Percentiles rank a stretch among this genome's conserved stretches.
Conservation (phyloP, 345 rosid genomes). For the Hypericum androsaemum region DNA sequence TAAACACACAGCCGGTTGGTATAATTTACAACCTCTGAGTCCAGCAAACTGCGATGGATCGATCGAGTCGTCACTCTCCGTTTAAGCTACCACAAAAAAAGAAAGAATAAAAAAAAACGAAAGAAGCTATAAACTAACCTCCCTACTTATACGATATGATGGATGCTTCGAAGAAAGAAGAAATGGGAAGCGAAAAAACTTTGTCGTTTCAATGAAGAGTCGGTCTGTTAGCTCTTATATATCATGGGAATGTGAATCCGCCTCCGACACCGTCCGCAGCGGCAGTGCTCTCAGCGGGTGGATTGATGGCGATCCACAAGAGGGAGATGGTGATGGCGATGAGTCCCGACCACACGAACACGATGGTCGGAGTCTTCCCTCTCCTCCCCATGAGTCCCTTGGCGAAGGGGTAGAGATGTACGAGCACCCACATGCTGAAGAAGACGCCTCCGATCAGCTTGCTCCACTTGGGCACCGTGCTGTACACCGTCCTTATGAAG, state of each 20-base stretch:
- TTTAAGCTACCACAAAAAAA: too few species aligned
- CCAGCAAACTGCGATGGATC: too few species aligned
- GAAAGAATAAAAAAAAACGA: too few species aligned
- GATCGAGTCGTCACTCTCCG: too few species aligned
- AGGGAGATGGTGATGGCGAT: constrained; percentile 77
- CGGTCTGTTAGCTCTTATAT: background rate
- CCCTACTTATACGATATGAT: too few species aligned
- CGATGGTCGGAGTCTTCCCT: constrained; percentile 85
- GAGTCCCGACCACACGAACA: constrained; percentile 88
- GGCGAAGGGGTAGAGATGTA: constrained; percentile 87
- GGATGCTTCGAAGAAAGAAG: too few species aligned
- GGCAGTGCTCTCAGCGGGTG: constrained; percentile 20
- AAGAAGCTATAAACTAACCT: too few species aligned
- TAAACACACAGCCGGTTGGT: too few species aligned
- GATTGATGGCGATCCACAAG: constrained; percentile 69
- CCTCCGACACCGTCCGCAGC: constrained; percentile 23
- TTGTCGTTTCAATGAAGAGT: too few species aligned
- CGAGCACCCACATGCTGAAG: constrained; percentile 93
- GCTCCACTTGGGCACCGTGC: constrained; percentile 61
- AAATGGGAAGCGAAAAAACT: too few species aligned
- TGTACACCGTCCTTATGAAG: constrained; percentile 55
- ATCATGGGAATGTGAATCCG: constrained; percentile 59
- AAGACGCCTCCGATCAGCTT: constrained; percentile 88
- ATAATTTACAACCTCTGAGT: too few species aligned
- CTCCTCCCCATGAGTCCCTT: constrained; percentile 95